Base-by-base conservation (phyloP, 225 moss, liverwort and hornwort genomes). In the Bryum argenteum region DNA sequence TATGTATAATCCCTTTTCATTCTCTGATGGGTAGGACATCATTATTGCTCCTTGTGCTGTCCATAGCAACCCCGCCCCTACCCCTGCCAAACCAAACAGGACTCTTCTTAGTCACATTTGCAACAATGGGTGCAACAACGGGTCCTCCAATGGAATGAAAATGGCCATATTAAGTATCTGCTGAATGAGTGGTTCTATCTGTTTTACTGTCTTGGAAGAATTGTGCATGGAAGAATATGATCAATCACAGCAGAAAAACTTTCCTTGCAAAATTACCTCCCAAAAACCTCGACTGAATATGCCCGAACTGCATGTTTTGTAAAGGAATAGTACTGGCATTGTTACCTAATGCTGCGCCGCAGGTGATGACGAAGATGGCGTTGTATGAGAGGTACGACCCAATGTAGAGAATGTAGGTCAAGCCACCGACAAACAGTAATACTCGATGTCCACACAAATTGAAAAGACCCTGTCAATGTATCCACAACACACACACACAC, bases 21-120 rank as follows among this genome's bases (percentile, higher is more conserved):
- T 58, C 81, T 97, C 96, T 62, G 83, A 88, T 0, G 93, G 93
- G 47, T 97, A 97, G 9, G 96, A 97, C 67, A 93, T 86, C 87
- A 97, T 78, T 61, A 97, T 97, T 20, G 93, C 93, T 22, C 91
- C 93, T 65, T 97, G 91, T 4, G 89, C 91, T 26, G 90, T 80
- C 96, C 96, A 93, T 8, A 97, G 77, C 59, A 97, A 84, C 0
- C 89, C 90, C 6, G 96, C 91, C 0, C 96, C 96, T 2, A 91
- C 56, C 54, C 93, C 91, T 71, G 80, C 20, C 20, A 19, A 11
- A n/a, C n/a, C n/a, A n/a, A n/a, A n/a, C n/a, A n/a, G n/a, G n/a
- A n/a, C n/a, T n/a, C n/a, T n/a, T n/a, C n/a, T n/a, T n/a, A n/a
- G n/a, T n/a, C n/a, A n/a, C n/a, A n/a, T n/a, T n/a, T n/a, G n/a